Base-by-base conservation (phyloP, 2,329 filamentous ascomycete genomes). In the Aspergillus terreus region DNA sequence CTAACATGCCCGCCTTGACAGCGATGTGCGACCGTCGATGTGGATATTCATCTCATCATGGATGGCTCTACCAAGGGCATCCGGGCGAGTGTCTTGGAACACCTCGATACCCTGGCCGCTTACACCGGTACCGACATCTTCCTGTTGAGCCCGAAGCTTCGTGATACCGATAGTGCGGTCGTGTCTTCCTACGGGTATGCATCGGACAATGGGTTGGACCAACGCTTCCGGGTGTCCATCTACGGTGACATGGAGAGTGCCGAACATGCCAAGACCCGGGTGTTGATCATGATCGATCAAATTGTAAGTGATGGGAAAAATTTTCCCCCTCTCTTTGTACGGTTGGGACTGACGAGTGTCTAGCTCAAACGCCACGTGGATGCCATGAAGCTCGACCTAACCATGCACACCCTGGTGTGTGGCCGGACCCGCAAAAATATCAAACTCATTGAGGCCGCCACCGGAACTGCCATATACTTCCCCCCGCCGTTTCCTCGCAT, bases 61-160 rank as follows among this genome's bases (percentile, higher is more conserved):
- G 91, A 95, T 59, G 83, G 85, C 47, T 75, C 78, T 53, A 76
- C 79, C 23, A 80, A 83, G 54, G 83, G 86, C 42, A 79, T 96
- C 54, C 85, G 90, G 67, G 81, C 85, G 57, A 82, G 84, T 44
- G 88, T 96, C 25, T 83, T 92, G 47, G 85, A 90, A 57, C 90
- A 92, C 63, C 82, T 99, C 61, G 90, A 97, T 71, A 85, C 87
- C 57, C 87, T 96, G 65, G 89, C 94, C 10, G 82, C 80, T 59
- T 95, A 88, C 66, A 96, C 92, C 55, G 94, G 94, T 47, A 92
- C 95, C 49, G 94, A 99, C 71, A 95, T 99, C 61, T 99, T 99
- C 72, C 79, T 99, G 45, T 82, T 99, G 46, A 92, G 91, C 51
- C 92, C 94, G 4, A 96, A 95, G 72, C 81, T 92, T 58, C 85